These are phyloP conservation scores for Funneliformis mosseae DNA, from an alignment of 192 early-diverging fungal species.

Conservation along the genomic window DNA sequence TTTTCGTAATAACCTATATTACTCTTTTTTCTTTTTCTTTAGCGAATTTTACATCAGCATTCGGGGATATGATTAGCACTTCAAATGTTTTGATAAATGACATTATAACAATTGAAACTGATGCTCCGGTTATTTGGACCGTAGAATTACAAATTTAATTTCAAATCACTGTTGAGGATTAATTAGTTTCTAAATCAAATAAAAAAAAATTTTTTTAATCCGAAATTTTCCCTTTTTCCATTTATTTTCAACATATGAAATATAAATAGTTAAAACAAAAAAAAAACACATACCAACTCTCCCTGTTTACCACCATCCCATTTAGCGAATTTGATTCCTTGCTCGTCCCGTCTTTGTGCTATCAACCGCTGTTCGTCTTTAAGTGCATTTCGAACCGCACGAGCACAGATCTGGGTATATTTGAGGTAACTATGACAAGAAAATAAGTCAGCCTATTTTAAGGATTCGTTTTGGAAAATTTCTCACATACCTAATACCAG, in stretches of 20 bases:
- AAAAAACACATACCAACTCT: slow-evolving; percentile 64
- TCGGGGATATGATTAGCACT: slow-evolving; percentile 81
- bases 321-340: slow-evolving; percentile 71
- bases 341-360: slow-evolving; percentile 76
- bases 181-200: not conserved
- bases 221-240: too few relatives aligned
- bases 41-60: slow-evolving; percentile 52
- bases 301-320: slow-evolving; percentile 84
- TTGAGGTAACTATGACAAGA: slow-evolving; percentile 72
- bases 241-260: too few relatives aligned
- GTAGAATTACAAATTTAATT: slow-evolving; percentile 56
- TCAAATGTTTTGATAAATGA: slow-evolving; percentile 73
- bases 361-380: slow-evolving; percentile 70
- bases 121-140: slow-evolving; percentile 80
- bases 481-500: slow-evolving; percentile 46
- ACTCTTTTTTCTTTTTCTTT: slow-evolving; percentile 18
- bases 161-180: not conserved
- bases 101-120: slow-evolving; percentile 66
- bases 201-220: not conserved
- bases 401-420: slow-evolving; percentile 80
- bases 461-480: not conserved
- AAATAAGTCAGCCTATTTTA: not conserved
- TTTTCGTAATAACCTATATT: slow-evolving; percentile 37
- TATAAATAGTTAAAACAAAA: not conserved
- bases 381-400: slow-evolving; percentile 80